Conservation (phyloP, 176 grass and related monocot genomes). For the Elaeis guineensis region DNA sequence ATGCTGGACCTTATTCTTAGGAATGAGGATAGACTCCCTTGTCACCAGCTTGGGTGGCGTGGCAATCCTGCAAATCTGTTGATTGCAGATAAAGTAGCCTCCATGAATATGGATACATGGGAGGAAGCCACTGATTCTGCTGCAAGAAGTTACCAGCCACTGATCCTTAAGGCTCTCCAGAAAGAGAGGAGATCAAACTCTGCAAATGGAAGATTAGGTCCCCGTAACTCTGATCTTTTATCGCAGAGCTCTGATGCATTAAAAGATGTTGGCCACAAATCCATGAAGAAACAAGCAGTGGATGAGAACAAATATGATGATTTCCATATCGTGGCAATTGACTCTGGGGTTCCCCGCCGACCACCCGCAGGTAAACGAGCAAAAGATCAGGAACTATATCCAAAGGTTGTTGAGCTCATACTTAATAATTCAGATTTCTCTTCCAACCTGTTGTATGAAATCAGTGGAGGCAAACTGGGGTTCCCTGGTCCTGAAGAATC, state of each 20-base stretch:
- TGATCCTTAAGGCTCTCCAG: constrained; percentile 25
- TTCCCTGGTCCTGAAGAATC: constrained; percentile 37
- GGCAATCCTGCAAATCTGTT: constrained; percentile 85
- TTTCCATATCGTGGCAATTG: constrained; percentile 70
- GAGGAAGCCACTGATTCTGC: constrained; percentile 18
- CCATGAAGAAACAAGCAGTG: constrained; percentile 15
- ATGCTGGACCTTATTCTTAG: constrained; percentile 85
- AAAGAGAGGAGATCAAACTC: constrained; percentile 52
- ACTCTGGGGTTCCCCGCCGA: constrained; percentile 78
- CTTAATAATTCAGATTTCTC: constrained; percentile 68
- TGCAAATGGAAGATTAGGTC: constrained; percentile 30
- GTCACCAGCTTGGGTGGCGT: constrained; percentile 84
- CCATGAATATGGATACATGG: constrained; percentile 19
- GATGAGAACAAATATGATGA: constrained; percentile 7
- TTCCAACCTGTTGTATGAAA: constrained; percentile 63
- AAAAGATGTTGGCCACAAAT: background rate
- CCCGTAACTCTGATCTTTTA: constrained; percentile 16
- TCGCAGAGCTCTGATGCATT: constrained; percentile 22
- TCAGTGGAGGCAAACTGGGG: constrained; percentile 70
- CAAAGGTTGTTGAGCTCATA: constrained; percentile 81
- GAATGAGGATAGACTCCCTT: constrained; percentile 93
- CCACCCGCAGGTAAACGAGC: constrained; percentile 69
- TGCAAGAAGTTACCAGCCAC: constrained; percentile 25
- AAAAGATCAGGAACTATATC: constrained; percentile 80
- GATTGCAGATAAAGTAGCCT: constrained; percentile 45